Conservation (phyloP, 139 green algal species). For the Chlamydomonas sp. region DNA sequence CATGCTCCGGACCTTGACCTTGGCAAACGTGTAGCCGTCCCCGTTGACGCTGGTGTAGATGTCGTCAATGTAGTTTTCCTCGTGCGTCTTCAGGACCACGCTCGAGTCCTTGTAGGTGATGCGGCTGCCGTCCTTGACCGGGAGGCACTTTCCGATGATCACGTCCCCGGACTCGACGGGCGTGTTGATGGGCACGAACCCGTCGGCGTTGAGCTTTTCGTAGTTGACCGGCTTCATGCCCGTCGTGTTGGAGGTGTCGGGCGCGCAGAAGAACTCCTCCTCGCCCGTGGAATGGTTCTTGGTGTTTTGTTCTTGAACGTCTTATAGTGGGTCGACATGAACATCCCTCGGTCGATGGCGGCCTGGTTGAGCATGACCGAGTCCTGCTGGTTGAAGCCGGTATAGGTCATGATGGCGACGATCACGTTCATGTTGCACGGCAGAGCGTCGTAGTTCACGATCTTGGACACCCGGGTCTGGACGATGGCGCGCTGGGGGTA, state of each 20-base stretch:
- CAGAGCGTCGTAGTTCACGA: conserved; percentile 12
- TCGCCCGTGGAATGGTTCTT: conserved; percentile 18
- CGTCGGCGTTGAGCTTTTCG: conserved; percentile 40
- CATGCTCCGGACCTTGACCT: conserved; percentile 44
- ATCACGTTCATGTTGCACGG: conserved; percentile 40
- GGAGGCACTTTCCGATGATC: conserved; percentile 37
- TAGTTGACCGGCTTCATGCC: conserved; percentile 33
- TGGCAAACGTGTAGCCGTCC: conserved; percentile 32
- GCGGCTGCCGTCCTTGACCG: too few relatives aligned
- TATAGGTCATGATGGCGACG: conserved; percentile 55
- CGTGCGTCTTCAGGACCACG: conserved; percentile 3
- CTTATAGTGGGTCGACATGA: conserved; percentile 43
- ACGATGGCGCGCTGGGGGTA: conserved; percentile 41
- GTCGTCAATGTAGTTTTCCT: conserved; percentile 7
- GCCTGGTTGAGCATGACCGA: conserved; percentile 48
- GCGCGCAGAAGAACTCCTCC: conserved; percentile 47
- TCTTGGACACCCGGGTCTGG: not conserved
- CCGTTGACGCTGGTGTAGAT: conserved; percentile 15
- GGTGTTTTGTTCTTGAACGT: conserved; percentile 20
- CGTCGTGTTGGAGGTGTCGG: conserved; percentile 13
- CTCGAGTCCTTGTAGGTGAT: conserved; percentile 18
- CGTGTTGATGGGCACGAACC: conserved; percentile 42
- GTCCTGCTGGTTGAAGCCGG: conserved; percentile 70
- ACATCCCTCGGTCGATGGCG: conserved; percentile 53
- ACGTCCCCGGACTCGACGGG: conserved; percentile 22